Evolutionary conservation across 2,329 filamentous ascomycete species (phyloP).

Genomic region (Stemphylium vesicarium): DNA sequence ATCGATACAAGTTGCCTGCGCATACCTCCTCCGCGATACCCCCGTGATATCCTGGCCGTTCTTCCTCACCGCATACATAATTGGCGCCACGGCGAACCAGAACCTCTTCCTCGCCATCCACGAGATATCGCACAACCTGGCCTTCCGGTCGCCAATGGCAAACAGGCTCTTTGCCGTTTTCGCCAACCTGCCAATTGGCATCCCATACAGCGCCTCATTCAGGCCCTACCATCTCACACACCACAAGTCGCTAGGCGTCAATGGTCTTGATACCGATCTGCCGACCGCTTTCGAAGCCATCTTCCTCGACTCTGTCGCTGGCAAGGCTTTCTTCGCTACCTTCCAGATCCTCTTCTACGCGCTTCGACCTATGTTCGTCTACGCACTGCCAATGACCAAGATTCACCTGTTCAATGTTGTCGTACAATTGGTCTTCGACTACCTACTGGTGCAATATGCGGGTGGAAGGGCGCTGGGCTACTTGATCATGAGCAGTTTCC

Average conservation of each 20-base stretch:
- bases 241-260: slow-evolving; percentile 97
- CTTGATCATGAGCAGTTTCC: slow-evolving; percentile 86
- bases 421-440: slow-evolving; percentile 80
- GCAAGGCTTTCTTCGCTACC: slow-evolving; percentile 98
- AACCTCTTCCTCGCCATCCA: slow-evolving; percentile 98
- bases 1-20: slow-evolving; percentile 76
- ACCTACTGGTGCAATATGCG: slow-evolving; percentile 65
- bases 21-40: slow-evolving; percentile 76
- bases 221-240: slow-evolving; percentile 98
- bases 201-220: slow-evolving; percentile 96
- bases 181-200: slow-evolving; percentile 92
- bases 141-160: slow-evolving; percentile 78
- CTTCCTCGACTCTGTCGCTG: slow-evolving; percentile 91
- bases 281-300: slow-evolving; percentile 90
- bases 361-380: slow-evolving; percentile 91
- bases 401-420: slow-evolving; percentile 84
- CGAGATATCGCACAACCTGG: slow-evolving; percentile 97
- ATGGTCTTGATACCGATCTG: slow-evolving; percentile 94
- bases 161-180: slow-evolving; percentile 91
- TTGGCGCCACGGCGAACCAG: slow-evolving; percentile 96
- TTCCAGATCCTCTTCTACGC: slow-evolving; percentile 99
- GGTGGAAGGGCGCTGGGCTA: slow-evolving; percentile 76
- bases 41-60: slow-evolving; percentile 84
- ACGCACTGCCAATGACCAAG: slow-evolving; percentile 83
- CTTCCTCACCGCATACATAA: slow-evolving; percentile 84